Percentiles rank a stretch among this genome's conserved stretches.
These are phyloP conservation scores for Fusarium compactum DNA, from an alignment of 2,329 filamentous ascomycete species.

Conservation along the genomic window DNA sequence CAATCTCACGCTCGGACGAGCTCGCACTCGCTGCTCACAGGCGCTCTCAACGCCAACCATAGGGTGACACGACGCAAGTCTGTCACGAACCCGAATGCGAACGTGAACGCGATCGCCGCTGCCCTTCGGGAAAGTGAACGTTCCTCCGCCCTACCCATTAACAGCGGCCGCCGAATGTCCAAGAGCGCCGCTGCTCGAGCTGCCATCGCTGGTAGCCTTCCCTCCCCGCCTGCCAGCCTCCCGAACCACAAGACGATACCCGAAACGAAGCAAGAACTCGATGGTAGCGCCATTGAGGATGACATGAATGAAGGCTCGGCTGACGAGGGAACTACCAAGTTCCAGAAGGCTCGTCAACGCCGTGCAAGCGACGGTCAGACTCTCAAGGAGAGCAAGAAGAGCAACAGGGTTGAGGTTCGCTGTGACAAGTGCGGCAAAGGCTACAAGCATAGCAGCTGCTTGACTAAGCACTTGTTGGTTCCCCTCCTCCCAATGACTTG, in stretches of 20 bases:
- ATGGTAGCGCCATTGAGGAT: conserved; percentile 77
- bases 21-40: conserved; percentile 83
- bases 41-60: conserved; percentile 82
- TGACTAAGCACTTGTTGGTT: conserved; percentile 99
- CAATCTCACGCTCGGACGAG: conserved; percentile 79
- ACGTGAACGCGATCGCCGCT: conserved; percentile 80
- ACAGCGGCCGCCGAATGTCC: conserved; percentile 74
- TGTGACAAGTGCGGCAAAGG: conserved; percentile 99
- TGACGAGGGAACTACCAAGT: conserved; percentile 64
- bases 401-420: conserved; percentile 85
- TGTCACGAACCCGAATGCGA: conserved; percentile 80
- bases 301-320: conserved; percentile 70
- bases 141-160: conserved; percentile 67
- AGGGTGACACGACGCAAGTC: conserved; percentile 95
- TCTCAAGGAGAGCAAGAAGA: conserved; percentile 87
- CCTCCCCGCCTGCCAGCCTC: conserved; percentile 75
- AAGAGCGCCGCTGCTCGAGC: conserved; percentile 69
- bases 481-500: conserved; percentile 65
- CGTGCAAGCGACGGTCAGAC: conserved; percentile 89
- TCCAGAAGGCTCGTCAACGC: conserved; percentile 64
- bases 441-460: conserved; percentile 99
- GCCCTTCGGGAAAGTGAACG: conserved; percentile 76
- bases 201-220: conserved; percentile 67
- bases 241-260: conserved; percentile 67
- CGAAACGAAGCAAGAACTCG: conserved; percentile 62